These are phyloP conservation scores for Psidium friedrichsthalianum DNA, from an alignment of 345 rosid species.

Conservation along the genomic window DNA sequence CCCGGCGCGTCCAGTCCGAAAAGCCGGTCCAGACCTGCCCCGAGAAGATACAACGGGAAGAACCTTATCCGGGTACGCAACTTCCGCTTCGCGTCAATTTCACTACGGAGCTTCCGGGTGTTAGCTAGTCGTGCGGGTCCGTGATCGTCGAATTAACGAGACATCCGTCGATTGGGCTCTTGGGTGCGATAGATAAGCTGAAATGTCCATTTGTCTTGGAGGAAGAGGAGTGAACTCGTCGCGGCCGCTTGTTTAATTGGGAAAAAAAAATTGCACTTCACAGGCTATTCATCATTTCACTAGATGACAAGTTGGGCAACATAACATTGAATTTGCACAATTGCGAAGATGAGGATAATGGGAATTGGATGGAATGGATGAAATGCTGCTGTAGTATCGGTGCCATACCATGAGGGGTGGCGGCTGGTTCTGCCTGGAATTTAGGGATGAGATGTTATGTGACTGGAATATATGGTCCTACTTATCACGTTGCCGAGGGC, in stretches of 20 bases:
- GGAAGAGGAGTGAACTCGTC: not conserved
- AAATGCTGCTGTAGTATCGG: not conserved
- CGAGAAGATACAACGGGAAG: slow-evolving; percentile 4
- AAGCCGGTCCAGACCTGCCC: slow-evolving; percentile 8
- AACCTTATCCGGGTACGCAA: slow-evolving; percentile 30
- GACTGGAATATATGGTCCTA: not conserved
- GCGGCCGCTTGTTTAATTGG: accelerated
- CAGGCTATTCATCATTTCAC: not conserved
- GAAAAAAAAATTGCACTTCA: not conserved
- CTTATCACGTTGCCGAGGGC: not conserved
- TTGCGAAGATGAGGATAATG: not conserved
- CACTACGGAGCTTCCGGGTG: not conserved
- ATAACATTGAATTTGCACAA: not conserved
- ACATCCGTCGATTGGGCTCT: not conserved
- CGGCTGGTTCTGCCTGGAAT: not conserved
- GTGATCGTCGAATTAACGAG: not conserved
- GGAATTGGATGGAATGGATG: not conserved
- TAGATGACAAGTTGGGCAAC: not conserved
- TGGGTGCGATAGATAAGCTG: not conserved
- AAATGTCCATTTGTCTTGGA: not conserved
- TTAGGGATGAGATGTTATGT: not conserved
- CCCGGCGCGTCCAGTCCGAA: slow-evolving; percentile 6
- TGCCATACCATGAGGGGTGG: not conserved
- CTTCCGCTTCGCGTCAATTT: not conserved
- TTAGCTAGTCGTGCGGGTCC: not conserved